Conservation (phyloP, 805 yeast species). For the Myxozyma nipponensis region DNA sequence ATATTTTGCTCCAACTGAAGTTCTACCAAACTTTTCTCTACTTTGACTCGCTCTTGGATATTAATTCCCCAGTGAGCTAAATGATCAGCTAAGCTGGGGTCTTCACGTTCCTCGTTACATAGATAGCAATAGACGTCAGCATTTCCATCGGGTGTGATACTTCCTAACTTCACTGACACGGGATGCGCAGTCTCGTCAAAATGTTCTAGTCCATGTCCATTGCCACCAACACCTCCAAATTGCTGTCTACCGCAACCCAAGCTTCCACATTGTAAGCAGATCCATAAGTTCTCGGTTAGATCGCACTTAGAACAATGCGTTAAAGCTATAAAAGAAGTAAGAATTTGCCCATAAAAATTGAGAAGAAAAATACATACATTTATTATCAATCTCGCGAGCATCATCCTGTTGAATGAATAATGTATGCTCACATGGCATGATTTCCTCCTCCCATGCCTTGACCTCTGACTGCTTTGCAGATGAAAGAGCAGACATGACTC, state of each 20-base stretch:
- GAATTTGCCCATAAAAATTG: neutral
- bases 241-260: slow-evolving; percentile 94
- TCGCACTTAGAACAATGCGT: slow-evolving; percentile 40
- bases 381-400: slow-evolving; percentile 15
- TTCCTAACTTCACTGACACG: slow-evolving; percentile 86
- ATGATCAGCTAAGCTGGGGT: slow-evolving; percentile 51
- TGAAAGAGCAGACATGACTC: slow-evolving; percentile 56
- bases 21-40: slow-evolving; percentile 85
- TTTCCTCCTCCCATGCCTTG: slow-evolving; percentile 88
- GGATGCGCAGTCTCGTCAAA: slow-evolving; percentile 59
- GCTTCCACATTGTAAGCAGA: slow-evolving; percentile 87
- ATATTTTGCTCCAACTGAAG: slow-evolving; percentile 88
- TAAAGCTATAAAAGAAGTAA: slow-evolving; percentile 7
- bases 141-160: slow-evolving; percentile 65
- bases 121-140: slow-evolving; percentile 80
- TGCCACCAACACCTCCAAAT: slow-evolving; percentile 91
- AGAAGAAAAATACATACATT: slow-evolving; percentile 7
- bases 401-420: slow-evolving; percentile 46
- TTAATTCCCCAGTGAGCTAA: slow-evolving; percentile 67
- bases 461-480: slow-evolving; percentile 62
- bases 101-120: slow-evolving; percentile 84
- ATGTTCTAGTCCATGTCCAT: slow-evolving; percentile 84
- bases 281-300: slow-evolving; percentile 78
- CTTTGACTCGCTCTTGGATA: slow-evolving; percentile 51
- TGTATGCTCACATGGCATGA: slow-evolving; percentile 75